A percentile compares a stretch with the other conserved stretches of the same genome.
phyloP scores from a whole-genome alignment of 2,329 filamentous ascomycete genomes.

The Blumeria hordei region DNA sequence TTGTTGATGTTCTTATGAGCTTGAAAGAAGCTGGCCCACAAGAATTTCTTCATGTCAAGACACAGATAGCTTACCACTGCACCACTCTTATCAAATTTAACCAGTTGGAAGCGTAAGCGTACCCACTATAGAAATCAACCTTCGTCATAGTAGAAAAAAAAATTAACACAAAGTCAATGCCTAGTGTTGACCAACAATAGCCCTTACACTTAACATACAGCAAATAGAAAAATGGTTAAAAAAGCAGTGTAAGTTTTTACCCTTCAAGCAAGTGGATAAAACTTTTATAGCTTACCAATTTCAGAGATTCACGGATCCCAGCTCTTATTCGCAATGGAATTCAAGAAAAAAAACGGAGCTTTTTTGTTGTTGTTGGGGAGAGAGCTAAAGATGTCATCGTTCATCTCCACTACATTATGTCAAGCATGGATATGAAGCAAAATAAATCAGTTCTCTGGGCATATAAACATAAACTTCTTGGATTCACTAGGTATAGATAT shows the following conservation, averaged over 20 bases:
- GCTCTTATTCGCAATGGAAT: slow-evolving; percentile 78
- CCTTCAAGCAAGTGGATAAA: background rate
- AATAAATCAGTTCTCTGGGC: slow-evolving; percentile 96
- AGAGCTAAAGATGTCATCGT: slow-evolving; percentile 91
- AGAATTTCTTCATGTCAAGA: too few relatives aligned
- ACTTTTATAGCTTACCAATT: slow-evolving; percentile 3
- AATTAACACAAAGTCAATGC: too few relatives aligned
- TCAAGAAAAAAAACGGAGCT: slow-evolving; percentile 91
- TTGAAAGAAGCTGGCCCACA: too few relatives aligned
- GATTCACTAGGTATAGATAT: slow-evolving; percentile 39
- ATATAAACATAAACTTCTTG: slow-evolving; percentile 92
- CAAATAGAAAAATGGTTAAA: slow-evolving; percentile 9
- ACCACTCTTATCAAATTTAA: too few relatives aligned
- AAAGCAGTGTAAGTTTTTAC: slow-evolving; percentile 11
- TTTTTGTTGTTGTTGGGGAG: slow-evolving; percentile 92
- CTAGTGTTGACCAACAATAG: too few relatives aligned
- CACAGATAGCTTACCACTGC: too few relatives aligned
- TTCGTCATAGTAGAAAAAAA: too few relatives aligned
- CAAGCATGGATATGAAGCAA: slow-evolving; percentile 70
- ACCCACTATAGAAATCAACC: too few relatives aligned
- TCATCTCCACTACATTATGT: slow-evolving; percentile 80
- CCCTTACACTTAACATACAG: too few relatives aligned
- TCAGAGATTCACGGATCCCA: slow-evolving; percentile 68
- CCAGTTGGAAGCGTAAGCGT: too few relatives aligned
- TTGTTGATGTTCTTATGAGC: too few relatives aligned